Percentiles rank a stretch among this genome's conserved stretches.
These are phyloP conservation scores for Goffeauzyma gilvescens DNA, from an alignment of 768 basidiomycete genomes.

Conservation along the genomic window DNA sequence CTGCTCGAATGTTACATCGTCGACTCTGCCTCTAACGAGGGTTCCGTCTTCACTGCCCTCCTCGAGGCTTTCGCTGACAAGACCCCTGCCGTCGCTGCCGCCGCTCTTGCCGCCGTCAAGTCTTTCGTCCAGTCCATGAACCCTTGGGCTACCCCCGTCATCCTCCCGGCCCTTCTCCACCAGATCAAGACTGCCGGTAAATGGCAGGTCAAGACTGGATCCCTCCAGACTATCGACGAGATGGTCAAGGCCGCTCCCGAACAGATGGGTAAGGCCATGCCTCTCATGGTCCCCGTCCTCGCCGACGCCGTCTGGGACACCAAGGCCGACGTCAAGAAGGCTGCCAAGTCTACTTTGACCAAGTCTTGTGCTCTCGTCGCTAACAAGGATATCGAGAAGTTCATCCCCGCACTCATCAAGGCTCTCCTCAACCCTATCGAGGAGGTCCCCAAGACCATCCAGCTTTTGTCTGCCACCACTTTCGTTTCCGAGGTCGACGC, in stretches of 20 bases:
- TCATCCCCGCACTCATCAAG: conserved; percentile 91
- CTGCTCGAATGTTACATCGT: conserved; percentile 78
- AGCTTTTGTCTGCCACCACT: conserved; percentile 89
- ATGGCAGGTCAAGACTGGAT: conserved; percentile 90
- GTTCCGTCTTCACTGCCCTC: conserved; percentile 62
- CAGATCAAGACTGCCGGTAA: conserved; percentile 91
- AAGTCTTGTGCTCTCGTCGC: conserved; percentile 85
- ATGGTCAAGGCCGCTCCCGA: conserved; percentile 61
- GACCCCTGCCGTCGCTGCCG: conserved; percentile 66
- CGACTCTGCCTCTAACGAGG: conserved; percentile 39
- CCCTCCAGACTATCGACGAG: conserved; percentile 63
- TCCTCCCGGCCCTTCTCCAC: conserved; percentile 73
- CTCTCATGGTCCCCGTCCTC: conserved; percentile 84
- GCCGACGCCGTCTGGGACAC: conserved; percentile 96
- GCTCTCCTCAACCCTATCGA: conserved; percentile 97
- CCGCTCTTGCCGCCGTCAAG: conserved; percentile 65
- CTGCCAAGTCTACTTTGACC: conserved; percentile 79
- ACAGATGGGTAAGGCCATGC: conserved; percentile 76
- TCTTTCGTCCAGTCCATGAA: conserved; percentile 58
- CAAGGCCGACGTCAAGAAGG: conserved; percentile 97
- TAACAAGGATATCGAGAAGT: conserved; percentile 76
- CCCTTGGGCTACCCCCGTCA: conserved; percentile 64
- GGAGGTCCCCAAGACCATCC: conserved; percentile 89
- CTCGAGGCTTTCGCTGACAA: conserved; percentile 90
- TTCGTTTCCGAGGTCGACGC: conserved; percentile 99